Evolutionary conservation across 2,329 filamentous ascomycete species (phyloP), one percentile per base, ranked within the genome.

Genomic region (Alternaria postmessia): DNA sequence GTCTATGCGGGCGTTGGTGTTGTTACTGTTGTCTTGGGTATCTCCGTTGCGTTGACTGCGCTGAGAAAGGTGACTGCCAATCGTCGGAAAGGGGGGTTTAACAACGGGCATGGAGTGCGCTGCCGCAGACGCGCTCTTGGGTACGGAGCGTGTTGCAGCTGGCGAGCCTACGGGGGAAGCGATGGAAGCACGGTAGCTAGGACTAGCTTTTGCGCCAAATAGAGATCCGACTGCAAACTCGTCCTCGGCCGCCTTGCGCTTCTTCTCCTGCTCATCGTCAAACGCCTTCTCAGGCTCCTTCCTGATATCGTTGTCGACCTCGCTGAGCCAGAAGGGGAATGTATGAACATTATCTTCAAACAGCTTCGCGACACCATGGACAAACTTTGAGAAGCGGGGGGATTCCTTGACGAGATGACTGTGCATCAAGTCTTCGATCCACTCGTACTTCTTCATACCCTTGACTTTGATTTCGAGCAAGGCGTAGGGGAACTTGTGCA

Each of bases 301-400:
- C 68, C 94, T 90, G 74, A 99, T 99, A 75, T 99, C 95, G 32
- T 88, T 92, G 75, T 97, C 94, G 43, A 98, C 85, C 64, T 96
- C 91, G 71, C 90, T 90, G 34, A 98, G 86, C 95, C 95, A 99
- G 82, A 98, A 97, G 14, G 95, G 95, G 73, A 98, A 89, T 64
- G 88, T 94, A 81, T 98, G 98, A 78, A 99, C 94, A 73, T 97
- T 88, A 78, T 99, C 82, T 72, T 98, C 95, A 69, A 98, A 98
- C 2, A 99, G 85, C 39, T 90, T 89, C 7, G 94, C 94, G 5
- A 96, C 89, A 62, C 95, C 95, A 72, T 99, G 94, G 3, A 96
- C 91, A 70, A 98, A 99, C 78, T 99, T 99, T 71, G 93, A 97
- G 81, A 99, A 99, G 51, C 91, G 88, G 1, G 94, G 92, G 0